These are phyloP conservation scores for Letharia lupina DNA, from an alignment of 495 filamentous ascomycete species.

Conservation along the genomic window DNA sequence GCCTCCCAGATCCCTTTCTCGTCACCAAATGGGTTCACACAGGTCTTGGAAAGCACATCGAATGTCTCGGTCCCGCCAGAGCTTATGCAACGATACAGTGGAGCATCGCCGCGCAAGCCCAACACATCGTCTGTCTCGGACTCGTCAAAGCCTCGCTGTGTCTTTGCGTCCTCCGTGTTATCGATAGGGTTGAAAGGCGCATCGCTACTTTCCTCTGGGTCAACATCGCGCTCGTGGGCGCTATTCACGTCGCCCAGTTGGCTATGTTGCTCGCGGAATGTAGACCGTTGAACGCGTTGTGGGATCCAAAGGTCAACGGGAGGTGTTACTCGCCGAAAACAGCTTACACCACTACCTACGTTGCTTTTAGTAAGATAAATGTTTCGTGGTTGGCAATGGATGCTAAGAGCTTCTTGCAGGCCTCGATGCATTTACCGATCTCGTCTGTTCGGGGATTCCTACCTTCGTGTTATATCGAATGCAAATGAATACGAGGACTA, in stretches of 20 bases:
- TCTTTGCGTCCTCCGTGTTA: slow-evolving; percentile 9
- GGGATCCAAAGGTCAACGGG: slow-evolving; percentile 2
- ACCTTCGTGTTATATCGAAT: slow-evolving; percentile 10
- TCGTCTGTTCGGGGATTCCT: slow-evolving; percentile 11
- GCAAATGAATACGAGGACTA: slow-evolving; percentile 14
- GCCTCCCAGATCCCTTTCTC: not conserved
- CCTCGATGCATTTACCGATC: slow-evolving; percentile 12
- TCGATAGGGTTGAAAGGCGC: slow-evolving; percentile 5
- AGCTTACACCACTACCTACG: not conserved
- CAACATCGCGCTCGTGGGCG: not conserved
- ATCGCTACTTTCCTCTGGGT: slow-evolving; percentile 9
- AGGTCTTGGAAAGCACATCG: slow-evolving; percentile 13
- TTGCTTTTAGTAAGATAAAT: not conserved
- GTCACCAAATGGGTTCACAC: slow-evolving; percentile 6
- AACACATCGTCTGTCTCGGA: slow-evolving; percentile 10
- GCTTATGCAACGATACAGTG: slow-evolving; percentile 3
- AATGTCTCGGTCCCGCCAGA: slow-evolving; percentile 4
- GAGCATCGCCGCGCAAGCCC: not conserved
- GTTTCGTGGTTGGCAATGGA: not conserved
- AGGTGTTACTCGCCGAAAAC: not conserved
- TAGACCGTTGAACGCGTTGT: slow-evolving; percentile 8
- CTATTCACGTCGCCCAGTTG: slow-evolving; percentile 3
- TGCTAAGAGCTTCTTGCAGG: not conserved
- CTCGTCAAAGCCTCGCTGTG: slow-evolving; percentile 14
- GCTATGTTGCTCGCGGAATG: slow-evolving; percentile 13